Evolutionary conservation across 345 rosid species (phyloP), one percentile per base, ranked within the genome.

Genomic region (Noccaea caerulescens): DNA sequence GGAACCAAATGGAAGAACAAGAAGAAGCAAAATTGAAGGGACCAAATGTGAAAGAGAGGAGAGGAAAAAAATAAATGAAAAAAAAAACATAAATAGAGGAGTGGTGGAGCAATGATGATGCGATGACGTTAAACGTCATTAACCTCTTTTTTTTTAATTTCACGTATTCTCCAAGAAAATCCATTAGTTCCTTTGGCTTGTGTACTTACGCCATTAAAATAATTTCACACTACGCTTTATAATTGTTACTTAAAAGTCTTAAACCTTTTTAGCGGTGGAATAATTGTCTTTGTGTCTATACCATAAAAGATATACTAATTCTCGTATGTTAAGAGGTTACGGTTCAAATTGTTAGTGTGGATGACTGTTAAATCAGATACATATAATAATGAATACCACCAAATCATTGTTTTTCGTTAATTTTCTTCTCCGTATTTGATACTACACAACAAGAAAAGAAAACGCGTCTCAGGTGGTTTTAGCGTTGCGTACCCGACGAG

Each of bases 101-200:
- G 63, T 75, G 73, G 73, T 68, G 78, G 73, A 75, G 73, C 78
- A 68, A 75, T 75, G 78, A 61, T 73, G 46, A 73, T 58, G 72
- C 72, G 67, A 73, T 73, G 72, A 73, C 77, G 68, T 74, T 66
- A 42, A 74, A 66, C 63, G 10, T 51, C 78, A 23, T 51, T 51
- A 50, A 59, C 33, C 49, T 49, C 20, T 39, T 13, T 58, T 47
- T 56, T 10, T 57, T 30, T 13, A 1, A 4, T 45, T 45, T 49
- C 39, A 73, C 73, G 65, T 46, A 61, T 57, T 18, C 60, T 47
- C 16, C 41, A 58, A 50, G 33, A 50, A 39, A 66, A 74, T 41
- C 44, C 9, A 45, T 66, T 67, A 7, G 12, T 34, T 73, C 55
- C 54, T 59, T 49, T 74, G 42, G 63, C 49, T 66, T 32, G 9